These are phyloP conservation scores for Chytridiales sp. DNA, from an alignment of 371 early-diverging fungal genomes.

Conservation along the genomic window DNA sequence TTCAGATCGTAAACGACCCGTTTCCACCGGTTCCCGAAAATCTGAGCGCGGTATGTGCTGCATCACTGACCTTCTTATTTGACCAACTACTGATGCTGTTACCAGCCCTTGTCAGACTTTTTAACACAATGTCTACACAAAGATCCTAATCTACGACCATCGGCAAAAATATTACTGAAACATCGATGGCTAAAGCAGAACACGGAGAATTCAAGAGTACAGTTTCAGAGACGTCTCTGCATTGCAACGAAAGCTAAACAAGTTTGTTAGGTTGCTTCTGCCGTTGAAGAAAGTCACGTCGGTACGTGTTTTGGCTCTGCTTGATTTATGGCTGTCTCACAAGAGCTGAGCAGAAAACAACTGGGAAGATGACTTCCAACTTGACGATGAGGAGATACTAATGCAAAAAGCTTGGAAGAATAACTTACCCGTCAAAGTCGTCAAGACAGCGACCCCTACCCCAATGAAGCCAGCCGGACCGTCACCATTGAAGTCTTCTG, in stretches of 20 bases:
- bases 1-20: conserved; percentile 65
- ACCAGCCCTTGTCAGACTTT: conserved; percentile 37
- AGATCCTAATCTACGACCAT: conserved; percentile 40
- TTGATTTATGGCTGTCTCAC: neutral
- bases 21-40: conserved; percentile 61
- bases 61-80: neutral
- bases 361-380: neutral
- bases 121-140: conserved; percentile 45
- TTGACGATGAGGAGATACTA: too few relatives aligned
- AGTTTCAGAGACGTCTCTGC: neutral
- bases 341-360: neutral
- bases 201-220: conserved; percentile 9
- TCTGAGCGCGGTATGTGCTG: conserved; percentile 41
- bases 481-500: too few relatives aligned
- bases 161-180: conserved; percentile 32
- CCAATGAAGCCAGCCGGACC: too few relatives aligned
- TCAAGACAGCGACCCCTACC: too few relatives aligned
- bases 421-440: too few relatives aligned
- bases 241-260: neutral
- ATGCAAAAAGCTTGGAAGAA: conserved; percentile 16
- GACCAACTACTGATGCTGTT: neutral
- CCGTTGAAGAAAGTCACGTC: conserved; percentile 3
- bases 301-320: neutral
- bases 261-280: conserved; percentile 9
- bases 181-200: conserved; percentile 39